Percentiles rank a stretch among this genome's conserved stretches.
Conservation (phyloP, 352 stramenopile species). For the Phytophthora aleatoria region DNA sequence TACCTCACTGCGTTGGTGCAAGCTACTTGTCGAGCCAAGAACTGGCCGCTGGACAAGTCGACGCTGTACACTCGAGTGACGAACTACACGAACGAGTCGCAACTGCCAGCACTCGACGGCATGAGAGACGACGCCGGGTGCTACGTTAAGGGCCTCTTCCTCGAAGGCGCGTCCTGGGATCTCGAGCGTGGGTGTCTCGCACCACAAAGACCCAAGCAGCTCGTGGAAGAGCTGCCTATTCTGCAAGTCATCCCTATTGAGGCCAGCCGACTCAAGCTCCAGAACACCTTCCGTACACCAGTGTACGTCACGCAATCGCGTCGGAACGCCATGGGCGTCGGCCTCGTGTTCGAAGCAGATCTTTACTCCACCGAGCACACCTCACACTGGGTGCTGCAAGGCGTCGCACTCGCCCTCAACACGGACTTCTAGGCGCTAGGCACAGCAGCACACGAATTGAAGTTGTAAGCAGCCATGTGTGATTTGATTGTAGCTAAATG, state of each 20-base stretch:
- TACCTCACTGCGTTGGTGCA: slow-evolving; percentile 96
- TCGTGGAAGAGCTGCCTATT: slow-evolving; percentile 95
- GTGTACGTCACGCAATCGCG: slow-evolving; percentile 96
- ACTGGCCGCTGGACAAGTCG: slow-evolving; percentile 96
- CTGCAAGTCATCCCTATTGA: slow-evolving; percentile 96
- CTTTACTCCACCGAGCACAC: slow-evolving; percentile 91
- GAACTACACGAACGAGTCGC: slow-evolving; percentile 59
- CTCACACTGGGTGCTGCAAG: slow-evolving; percentile 95
- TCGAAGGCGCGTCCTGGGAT: slow-evolving; percentile 96
- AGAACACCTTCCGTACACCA: slow-evolving; percentile 95
- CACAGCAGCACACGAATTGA: too few species aligned
- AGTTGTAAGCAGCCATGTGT: too few species aligned
- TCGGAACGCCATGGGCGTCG: slow-evolving; percentile 95
- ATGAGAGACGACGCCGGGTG: slow-evolving; percentile 84
- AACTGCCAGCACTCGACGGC: slow-evolving; percentile 51
- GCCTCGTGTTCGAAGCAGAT: slow-evolving; percentile 95
- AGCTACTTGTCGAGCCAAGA: slow-evolving; percentile 92
- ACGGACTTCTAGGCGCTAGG: slow-evolving; percentile 72
- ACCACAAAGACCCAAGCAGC: slow-evolving; percentile 92
- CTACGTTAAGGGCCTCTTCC: slow-evolving; percentile 92
- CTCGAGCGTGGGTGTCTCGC: slow-evolving; percentile 71
- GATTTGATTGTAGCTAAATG: slow-evolving; percentile 1
- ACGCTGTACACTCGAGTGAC: slow-evolving; percentile 95
- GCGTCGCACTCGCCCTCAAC: slow-evolving; percentile 93
- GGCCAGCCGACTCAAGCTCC: slow-evolving; percentile 93